Base-by-base conservation (phyloP, 179 eudicot genomes). In the Vitellaria paradoxa region DNA sequence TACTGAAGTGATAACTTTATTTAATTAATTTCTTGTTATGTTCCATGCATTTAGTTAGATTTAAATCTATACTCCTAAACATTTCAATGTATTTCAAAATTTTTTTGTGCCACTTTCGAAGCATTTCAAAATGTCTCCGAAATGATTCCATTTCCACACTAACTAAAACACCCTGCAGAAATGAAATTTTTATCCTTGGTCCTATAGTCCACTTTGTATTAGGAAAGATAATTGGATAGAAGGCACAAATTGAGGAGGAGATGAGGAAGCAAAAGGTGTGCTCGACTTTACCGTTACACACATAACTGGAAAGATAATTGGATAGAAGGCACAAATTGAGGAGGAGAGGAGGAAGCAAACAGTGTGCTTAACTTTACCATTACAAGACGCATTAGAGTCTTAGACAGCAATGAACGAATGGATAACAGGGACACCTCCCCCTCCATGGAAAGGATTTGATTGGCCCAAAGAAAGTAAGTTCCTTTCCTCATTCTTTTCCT, bases 371-470 rank as follows among this genome's bases (percentile, higher is more conserved):
- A 42, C 45, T 42, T 42, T 42, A 42, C 45, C 45, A 42, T 42
- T 42, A 42, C 45, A 42, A 20, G 3, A 42, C 45, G 6, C 74
- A 52, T 52, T 50, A 70, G 53, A 14, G 62, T 13, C 4, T 45
- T 18, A 13, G 18, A 70, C 46, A 53, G 46, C 61, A 15, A 14
- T 15, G 46, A 0, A 10, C 1, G 18, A 17, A 71, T 7, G 60
- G 60, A 49, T 49, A 7, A 26, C 7, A n/a, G 74, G 13, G 14
- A 55, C 9, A 14, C n/a, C 52, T 53, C n/a, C 47, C 26, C 23
- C 65, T 72, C 49, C 65, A 17, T n/a, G n/a, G 65, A 15, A 59
- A 40, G 21, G 15, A 72, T 40, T 56, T 14, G 45, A 71, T 72
- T 52, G 65, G 18, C 50, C 37, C 65, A 56, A 47, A 17, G 50